These are phyloP conservation scores for Apophysomyces elegans DNA, from an alignment of 371 early-diverging fungal species.

Conservation along the genomic window DNA sequence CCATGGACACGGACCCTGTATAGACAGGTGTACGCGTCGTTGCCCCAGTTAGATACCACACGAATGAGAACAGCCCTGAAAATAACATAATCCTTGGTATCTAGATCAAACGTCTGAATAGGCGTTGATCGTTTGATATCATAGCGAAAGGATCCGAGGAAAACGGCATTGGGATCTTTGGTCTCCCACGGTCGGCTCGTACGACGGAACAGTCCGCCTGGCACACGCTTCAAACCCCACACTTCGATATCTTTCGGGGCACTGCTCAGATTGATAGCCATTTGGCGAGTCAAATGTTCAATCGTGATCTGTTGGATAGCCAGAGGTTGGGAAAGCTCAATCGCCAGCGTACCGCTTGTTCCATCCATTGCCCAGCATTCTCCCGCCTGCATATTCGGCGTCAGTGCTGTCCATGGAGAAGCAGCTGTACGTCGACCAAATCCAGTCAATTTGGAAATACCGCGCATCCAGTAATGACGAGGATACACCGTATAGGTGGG, in stretches of 20 bases:
- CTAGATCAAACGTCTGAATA: constrained; percentile 45
- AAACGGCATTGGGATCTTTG: neutral
- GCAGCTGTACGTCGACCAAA: neutral
- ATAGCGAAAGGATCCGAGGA: constrained; percentile 20
- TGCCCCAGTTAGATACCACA: constrained; percentile 75
- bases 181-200: constrained; percentile 11
- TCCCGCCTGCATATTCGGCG: constrained; percentile 60
- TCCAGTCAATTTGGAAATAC: neutral
- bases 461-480: neutral
- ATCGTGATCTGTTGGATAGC: constrained; percentile 64
- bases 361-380: constrained; percentile 82
- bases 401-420: constrained; percentile 53
- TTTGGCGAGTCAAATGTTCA: constrained; percentile 64
- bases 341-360: constrained; percentile 60
- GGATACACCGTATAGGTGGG: constrained; percentile 37
- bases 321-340: constrained; percentile 60
- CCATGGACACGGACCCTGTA: constrained; percentile 85
- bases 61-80: constrained; percentile 49
- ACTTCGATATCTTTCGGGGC: constrained; percentile 72
- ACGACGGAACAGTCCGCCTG: neutral
- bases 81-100: constrained; percentile 34
- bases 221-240: constrained; percentile 54
- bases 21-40: constrained; percentile 74
- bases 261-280: constrained; percentile 56
- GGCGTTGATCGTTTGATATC: constrained; percentile 27